A percentile compares a stretch with the other conserved stretches of the same genome.
These are phyloP conservation scores for Dictyostelium discoideum DNA, from an alignment of 78 protist genomes.

Conservation along the genomic window dicty_2.7 NC_007090.3:3424501-3425000, in stretches of 20 bases:
- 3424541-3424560: constrained; percentile 1
- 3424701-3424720: constrained; percentile 94
- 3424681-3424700: constrained; percentile 99
- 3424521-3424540: constrained; percentile 12
- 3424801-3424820: constrained; percentile 96
- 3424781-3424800: constrained; percentile 98
- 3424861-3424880: constrained; percentile 89
- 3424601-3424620: constrained; percentile 88
- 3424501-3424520: constrained; percentile 1
- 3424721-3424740: constrained; percentile 72
- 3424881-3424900: constrained; percentile 91
- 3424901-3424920: constrained; percentile 90
- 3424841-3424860: constrained; percentile 73
- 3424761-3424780: constrained; percentile 83
- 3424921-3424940: constrained; percentile 87
- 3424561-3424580: background rate
- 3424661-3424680: constrained; percentile 91
- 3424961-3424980: constrained; percentile 78
- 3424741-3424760: background rate
- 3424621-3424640: constrained; percentile 70
- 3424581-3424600: background rate
- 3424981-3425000: constrained; percentile 78
- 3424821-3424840: constrained; percentile 95
- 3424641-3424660: constrained; percentile 97
- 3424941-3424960: constrained; percentile 76